Evolutionary conservation across 2,329 filamentous ascomycete species (phyloP).

Genomic region (Ophioceras dolichostomum): DNA sequence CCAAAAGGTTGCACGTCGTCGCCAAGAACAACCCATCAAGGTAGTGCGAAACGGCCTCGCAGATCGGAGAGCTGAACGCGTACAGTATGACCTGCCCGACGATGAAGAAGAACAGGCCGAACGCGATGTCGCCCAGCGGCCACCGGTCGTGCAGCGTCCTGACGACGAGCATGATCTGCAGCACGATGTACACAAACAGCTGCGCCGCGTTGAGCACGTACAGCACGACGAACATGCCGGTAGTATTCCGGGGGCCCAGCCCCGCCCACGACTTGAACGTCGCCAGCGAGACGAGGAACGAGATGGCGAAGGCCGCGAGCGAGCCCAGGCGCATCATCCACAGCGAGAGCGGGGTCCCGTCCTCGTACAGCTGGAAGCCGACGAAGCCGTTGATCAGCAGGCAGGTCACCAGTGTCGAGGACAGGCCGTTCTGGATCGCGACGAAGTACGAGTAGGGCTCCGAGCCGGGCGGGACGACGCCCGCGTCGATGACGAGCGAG

Average conservation of each 20-base stretch:
- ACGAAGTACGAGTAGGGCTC: slow-evolving; percentile 82
- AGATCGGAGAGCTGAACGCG: slow-evolving; percentile 76
- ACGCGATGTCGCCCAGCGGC: slow-evolving; percentile 84
- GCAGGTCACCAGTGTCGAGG: slow-evolving; percentile 77
- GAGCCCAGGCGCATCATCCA: slow-evolving; percentile 82
- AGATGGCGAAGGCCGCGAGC: slow-evolving; percentile 70
- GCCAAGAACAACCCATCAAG: slow-evolving; percentile 90
- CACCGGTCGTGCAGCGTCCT: slow-evolving; percentile 90
- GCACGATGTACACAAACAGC: slow-evolving; percentile 70
- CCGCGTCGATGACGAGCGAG: slow-evolving; percentile 84
- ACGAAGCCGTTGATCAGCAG: slow-evolving; percentile 96
- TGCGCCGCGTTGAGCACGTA: slow-evolving; percentile 86
- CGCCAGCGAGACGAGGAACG: slow-evolving; percentile 74
- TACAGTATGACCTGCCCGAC: slow-evolving; percentile 89
- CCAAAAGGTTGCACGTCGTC: slow-evolving; percentile 83
- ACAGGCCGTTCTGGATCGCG: slow-evolving; percentile 72
- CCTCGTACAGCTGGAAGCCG: slow-evolving; percentile 95
- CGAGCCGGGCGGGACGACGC: slow-evolving; percentile 76
- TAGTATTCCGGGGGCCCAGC: slow-evolving; percentile 70
- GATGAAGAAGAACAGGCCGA: slow-evolving; percentile 85
- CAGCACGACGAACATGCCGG: slow-evolving; percentile 81
- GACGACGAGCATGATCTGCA: slow-evolving; percentile 80
- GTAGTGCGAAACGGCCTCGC: slow-evolving; percentile 77
- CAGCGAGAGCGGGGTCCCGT: slow-evolving; percentile 83
- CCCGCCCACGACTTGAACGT: slow-evolving; percentile 92